phyloP scores from a whole-genome alignment of 2,329 filamentous ascomycete species.

The Penicillium sp. region DNA sequence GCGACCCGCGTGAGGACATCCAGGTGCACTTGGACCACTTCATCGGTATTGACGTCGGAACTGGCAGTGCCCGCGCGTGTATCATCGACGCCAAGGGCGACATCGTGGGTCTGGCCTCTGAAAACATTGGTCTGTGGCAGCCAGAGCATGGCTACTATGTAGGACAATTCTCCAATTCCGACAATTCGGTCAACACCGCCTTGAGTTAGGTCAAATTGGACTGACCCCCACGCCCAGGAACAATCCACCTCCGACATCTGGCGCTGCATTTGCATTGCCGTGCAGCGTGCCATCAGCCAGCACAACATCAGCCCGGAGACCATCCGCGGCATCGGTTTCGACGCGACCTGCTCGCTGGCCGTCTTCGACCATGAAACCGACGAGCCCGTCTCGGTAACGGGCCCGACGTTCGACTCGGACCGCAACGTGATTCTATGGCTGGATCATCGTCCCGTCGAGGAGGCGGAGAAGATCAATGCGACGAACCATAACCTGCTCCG shows the following conservation, averaged over 20 bases:
- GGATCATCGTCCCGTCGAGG: constrained; percentile 86
- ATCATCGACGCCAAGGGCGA: constrained; percentile 91
- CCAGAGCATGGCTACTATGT: constrained; percentile 75
- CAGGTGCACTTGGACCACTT: constrained; percentile 61
- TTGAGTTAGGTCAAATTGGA: neutral
- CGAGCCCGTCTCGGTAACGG: constrained; percentile 87
- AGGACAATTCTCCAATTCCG: constrained; percentile 28
- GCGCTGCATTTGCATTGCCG: constrained; percentile 87
- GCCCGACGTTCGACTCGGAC: constrained; percentile 82
- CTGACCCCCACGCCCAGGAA: constrained; percentile 59
- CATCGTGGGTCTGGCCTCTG: constrained; percentile 71
- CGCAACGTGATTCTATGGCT: constrained; percentile 98
- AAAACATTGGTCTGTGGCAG: constrained; percentile 80
- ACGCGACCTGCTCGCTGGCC: constrained; percentile 95
- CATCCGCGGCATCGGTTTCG: constrained; percentile 91
- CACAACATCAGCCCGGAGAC: constrained; percentile 73
- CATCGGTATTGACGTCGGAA: constrained; percentile 94
- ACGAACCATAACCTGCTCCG: constrained; percentile 90
- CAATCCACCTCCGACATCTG: constrained; percentile 99
- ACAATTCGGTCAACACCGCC: neutral
- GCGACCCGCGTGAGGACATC: constrained; percentile 58
- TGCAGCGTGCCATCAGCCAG: constrained; percentile 78
- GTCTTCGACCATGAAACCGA: constrained; percentile 89
- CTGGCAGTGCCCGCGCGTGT: constrained; percentile 91
- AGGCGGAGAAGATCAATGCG: constrained; percentile 90